Conservation (phyloP, 768 basidiomycete species). For the Cyclocybe cylindracea region DNA sequence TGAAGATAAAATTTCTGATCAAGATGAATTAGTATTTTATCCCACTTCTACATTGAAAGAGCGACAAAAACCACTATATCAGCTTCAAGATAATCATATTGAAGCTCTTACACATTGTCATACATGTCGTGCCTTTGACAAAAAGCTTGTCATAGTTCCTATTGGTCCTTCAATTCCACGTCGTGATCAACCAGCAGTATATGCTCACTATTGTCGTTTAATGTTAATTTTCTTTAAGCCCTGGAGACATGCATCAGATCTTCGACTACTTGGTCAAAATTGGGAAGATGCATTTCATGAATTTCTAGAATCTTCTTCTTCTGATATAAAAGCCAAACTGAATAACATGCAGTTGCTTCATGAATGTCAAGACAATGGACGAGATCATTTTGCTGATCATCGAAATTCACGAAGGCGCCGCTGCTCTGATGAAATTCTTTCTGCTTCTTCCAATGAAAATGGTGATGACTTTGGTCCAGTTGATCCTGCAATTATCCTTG, state of each 20-base stretch:
- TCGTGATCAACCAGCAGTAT: conserved; percentile 16
- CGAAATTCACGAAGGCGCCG: too few relatives aligned
- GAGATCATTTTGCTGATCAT: conserved; percentile 31
- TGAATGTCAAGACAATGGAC: conserved; percentile 37
- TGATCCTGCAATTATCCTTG: too few relatives aligned
- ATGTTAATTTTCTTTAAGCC: conserved; percentile 48
- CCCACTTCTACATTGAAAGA: too few relatives aligned
- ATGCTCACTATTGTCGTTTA: conserved; percentile 27
- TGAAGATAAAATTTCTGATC: too few relatives aligned
- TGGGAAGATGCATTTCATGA: conserved; percentile 32
- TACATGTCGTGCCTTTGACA: not conserved
- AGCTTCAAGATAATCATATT: conserved; percentile 12
- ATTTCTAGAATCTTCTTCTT: conserved; percentile 10
- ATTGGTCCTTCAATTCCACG: conserved; percentile 37
- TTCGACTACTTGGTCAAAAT: conserved; percentile 11
- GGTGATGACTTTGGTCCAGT: too few relatives aligned
- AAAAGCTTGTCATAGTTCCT: conserved; percentile 27
- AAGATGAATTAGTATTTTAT: too few relatives aligned
- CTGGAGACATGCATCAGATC: conserved; percentile 29
- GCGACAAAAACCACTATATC: conserved; percentile 2
- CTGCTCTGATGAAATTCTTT: too few relatives aligned
- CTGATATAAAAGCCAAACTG: conserved; percentile 18
- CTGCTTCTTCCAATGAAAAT: too few relatives aligned
- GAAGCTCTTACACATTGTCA: conserved; percentile 20
- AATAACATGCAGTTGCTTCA: conserved; percentile 44